Evolutionary conservation across 1,284 basidiomycete species (phyloP), one percentile per base, ranked within the genome.

Genomic region (Ceratobasidium theobromae): DNA sequence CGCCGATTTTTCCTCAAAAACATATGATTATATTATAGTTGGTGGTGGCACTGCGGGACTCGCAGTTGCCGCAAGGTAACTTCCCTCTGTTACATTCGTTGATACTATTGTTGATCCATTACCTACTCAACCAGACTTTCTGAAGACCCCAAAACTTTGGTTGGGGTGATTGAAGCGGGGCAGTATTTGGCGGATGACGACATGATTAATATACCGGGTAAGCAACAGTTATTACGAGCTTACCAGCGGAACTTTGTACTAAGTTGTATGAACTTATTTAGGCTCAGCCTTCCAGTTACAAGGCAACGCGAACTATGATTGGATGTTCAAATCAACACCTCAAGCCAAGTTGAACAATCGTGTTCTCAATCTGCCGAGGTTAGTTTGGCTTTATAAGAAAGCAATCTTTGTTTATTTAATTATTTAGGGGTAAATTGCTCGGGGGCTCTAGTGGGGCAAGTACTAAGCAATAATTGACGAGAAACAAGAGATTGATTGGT

Each of bases 101-200:
- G 58, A 45, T 27, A 28, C 46, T 45, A 40, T 14, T 51, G 58
- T 33, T 0, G 12, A 11, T 21, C n/a, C 14, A 33, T 2, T 21
- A 9, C 6, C 43, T n/a, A n/a, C 27, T 38, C 35, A 38, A 8
- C 35, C 35, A 55, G 58, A 9, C 35, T 62, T 14, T 1, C 58
- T 30, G 58, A 62, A 28, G 48, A 62, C 33, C n/a, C 45, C 8
- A 1, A 14, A 6, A 51, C 41, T 27, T 9, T 25, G 11, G 74
- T 76, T 11, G 68, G 68, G 14, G 70, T 75, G n/a, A 65, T 76
- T 33, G 75, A 76, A 55, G 75, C 69, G 16, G 70, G 70, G 1
- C 58, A 55, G 40, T 62, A 68, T 46, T 49, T 62, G 12, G 53
- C 66, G 35, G 60, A 71, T 49, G 70, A 71, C 46, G 65, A 69